phyloP scores from a whole-genome alignment of 495 filamentous ascomycete species.

The Mytilinidion resinicola region DNA sequence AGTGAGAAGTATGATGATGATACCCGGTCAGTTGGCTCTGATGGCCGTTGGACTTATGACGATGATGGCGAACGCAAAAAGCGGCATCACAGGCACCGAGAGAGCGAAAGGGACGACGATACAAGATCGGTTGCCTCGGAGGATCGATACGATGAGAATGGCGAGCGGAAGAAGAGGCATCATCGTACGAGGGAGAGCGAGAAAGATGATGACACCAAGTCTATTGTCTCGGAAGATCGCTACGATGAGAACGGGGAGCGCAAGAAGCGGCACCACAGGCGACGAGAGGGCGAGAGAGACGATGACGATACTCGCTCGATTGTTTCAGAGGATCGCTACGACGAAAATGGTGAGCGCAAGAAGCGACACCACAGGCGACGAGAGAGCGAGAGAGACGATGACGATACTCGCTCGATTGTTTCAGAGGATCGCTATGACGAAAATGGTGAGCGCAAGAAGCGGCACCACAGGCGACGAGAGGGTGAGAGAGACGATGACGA shows the following conservation, averaged over 20 bases:
- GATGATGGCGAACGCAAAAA: constrained; percentile 20
- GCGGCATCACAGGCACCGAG: constrained; percentile 17
- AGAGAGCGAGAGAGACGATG: constrained; percentile 25
- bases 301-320: constrained; percentile 19
- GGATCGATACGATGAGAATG: constrained; percentile 22
- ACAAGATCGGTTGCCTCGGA: constrained; percentile 21
- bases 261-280: constrained; percentile 14
- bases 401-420: constrained; percentile 13
- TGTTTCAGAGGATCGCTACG: constrained; percentile 23
- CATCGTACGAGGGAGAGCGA: constrained; percentile 22
- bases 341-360: constrained; percentile 21
- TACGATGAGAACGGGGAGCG: constrained; percentile 25
- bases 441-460: constrained; percentile 19
- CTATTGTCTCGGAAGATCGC: constrained; percentile 21
- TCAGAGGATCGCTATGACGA: constrained; percentile 25
- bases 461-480: constrained; percentile 13
- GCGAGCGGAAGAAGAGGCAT: constrained; percentile 20
- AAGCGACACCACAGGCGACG: constrained; percentile 18
- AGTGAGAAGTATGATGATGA: constrained; percentile 8
- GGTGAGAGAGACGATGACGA: constrained; percentile 25
- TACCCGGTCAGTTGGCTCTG: constrained; percentile 6
- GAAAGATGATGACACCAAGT: constrained; percentile 19
- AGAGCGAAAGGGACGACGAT: constrained; percentile 21
- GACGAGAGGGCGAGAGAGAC: constrained; percentile 24
- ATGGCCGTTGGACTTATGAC: constrained; percentile 8